Percentiles rank a stretch among this genome's conserved stretches.
Evolutionary conservation across 345 rosid genomes (phyloP).

Genomic region (Bruguiera parviflora): DNA sequence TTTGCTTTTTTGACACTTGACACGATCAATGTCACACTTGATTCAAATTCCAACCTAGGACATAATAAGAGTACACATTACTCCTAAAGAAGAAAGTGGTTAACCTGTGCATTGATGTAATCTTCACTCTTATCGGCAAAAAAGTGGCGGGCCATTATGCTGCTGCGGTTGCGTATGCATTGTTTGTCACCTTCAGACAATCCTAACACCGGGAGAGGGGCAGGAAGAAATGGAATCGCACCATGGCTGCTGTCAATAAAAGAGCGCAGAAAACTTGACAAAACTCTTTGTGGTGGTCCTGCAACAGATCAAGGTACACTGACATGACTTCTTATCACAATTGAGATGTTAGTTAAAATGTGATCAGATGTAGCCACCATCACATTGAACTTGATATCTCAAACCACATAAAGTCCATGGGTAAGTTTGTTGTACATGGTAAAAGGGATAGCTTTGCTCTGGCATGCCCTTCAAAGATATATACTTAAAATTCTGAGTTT

Average conservation of each 20-base stretch:
- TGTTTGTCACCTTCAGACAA: conserved; percentile 88
- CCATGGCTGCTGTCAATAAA: conserved; percentile 89
- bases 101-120: conserved; percentile 87
- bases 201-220: conserved; percentile 78
- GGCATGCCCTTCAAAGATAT: neutral
- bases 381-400: neutral
- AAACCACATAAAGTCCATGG: neutral
- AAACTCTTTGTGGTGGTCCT: conserved; percentile 95
- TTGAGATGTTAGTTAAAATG: neutral
- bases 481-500: neutral
- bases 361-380: neutral
- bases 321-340: neutral
- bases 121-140: conserved; percentile 89
- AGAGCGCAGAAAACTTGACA: conserved; percentile 82
- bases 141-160: conserved; percentile 94
- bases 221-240: conserved; percentile 79
- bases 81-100: conserved; percentile 7
- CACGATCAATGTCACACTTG: neutral
- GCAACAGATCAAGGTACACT: conserved; percentile 14
- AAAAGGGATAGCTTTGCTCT: neutral
- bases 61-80: conserved; percentile 9
- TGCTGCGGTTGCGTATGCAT: conserved; percentile 98
- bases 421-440: neutral
- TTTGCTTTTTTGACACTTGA: neutral
- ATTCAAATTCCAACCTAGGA: neutral